Evolutionary conservation across 139 green algal genomes (phyloP), one percentile per base, ranked within the genome.

Genomic region (Picochlorum sp.): DNA sequence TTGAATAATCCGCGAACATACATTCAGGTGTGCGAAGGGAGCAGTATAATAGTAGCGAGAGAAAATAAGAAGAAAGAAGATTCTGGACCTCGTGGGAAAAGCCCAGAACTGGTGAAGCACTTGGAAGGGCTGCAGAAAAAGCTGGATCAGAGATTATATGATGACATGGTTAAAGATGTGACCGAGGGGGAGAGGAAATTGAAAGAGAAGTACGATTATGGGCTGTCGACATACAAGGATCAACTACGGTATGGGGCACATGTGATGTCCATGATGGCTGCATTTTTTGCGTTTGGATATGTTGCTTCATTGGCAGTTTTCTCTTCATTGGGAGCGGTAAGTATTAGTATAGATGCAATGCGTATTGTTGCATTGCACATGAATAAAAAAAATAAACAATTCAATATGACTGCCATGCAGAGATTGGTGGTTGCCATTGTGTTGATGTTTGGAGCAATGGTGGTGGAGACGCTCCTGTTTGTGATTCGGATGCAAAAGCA

Each of bases 161-260:
- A 75, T 33, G 55, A n/a, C 2, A 76, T 82, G 70, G 61, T 76
- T 33, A 10, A 44, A 1, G 67, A 69, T 9, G 67, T 81, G 2
- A 73, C 70, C 4, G 20, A 44, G 1, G 62, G 78, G n/a, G 83
- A 85, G 53, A 41, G 54, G 16, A 50, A 69, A 36, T 70, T 64
- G 9, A 63, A 37, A 25, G 31, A 55, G 29, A 20, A 29, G 0
- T 65, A 75, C 29, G n/a, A n/a, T n/a, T 64, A 61, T 33, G 57
- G 57, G 14, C 53, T 92, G 5, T 61, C 55, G 5, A 85, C 67
- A 8, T 82, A 75, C 13, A 73, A 68, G 39, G 57, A 86, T 51
- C 84, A 92, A 65, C 58, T 89, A 4, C 72, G 64, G 0, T 89
- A 84, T 70, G 85, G 79, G 2, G 43, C 84, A n/a, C 84, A 92